A percentile compares a stretch with the other conserved stretches of the same genome.
These are phyloP conservation scores for Dipteronia sinensis DNA, from an alignment of 345 rosid species.

Conservation along the genomic window DNA sequence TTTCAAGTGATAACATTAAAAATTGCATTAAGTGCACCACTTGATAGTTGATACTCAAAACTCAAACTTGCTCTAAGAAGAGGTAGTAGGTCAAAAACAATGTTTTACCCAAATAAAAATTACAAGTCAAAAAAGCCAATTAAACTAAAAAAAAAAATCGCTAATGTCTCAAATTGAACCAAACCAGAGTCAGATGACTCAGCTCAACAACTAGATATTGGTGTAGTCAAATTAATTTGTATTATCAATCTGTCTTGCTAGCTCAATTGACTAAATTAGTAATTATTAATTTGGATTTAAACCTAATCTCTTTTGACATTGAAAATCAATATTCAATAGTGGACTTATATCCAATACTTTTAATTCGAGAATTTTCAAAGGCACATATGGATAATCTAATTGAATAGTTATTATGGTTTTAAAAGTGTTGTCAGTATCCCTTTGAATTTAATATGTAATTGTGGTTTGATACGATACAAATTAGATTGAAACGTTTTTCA, in stretches of 20 bases:
- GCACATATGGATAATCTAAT: neutral
- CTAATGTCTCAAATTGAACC: neutral
- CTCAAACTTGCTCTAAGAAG: neutral
- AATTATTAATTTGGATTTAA: conserved; percentile 27
- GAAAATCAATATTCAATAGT: neutral
- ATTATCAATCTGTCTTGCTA: conserved; percentile 7
- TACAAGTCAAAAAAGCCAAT: conserved; percentile 9
- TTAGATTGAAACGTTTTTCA: too few relatives aligned
- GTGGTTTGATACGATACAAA: too few relatives aligned
- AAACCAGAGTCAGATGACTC: neutral
- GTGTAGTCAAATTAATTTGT: conserved; percentile 2
- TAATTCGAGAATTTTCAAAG: neutral
- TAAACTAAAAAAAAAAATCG: conserved; percentile 1
- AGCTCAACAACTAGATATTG: conserved; percentile 18
- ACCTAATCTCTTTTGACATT: conserved; percentile 48
- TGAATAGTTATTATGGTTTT: neutral
- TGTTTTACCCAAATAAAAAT: conserved; percentile 9
- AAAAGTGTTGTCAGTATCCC: neutral
- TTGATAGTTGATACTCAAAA: neutral
- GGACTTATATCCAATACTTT: neutral
- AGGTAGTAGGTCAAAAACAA: conserved; percentile 14
- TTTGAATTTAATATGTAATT: neutral
- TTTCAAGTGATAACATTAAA: neutral
- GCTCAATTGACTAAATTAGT: conserved; percentile 1
- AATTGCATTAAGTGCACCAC: neutral